Evolutionary conservation across 2,329 filamentous ascomycete genomes (phyloP).

Genomic region (Cladophialophora bantiana): DNA sequence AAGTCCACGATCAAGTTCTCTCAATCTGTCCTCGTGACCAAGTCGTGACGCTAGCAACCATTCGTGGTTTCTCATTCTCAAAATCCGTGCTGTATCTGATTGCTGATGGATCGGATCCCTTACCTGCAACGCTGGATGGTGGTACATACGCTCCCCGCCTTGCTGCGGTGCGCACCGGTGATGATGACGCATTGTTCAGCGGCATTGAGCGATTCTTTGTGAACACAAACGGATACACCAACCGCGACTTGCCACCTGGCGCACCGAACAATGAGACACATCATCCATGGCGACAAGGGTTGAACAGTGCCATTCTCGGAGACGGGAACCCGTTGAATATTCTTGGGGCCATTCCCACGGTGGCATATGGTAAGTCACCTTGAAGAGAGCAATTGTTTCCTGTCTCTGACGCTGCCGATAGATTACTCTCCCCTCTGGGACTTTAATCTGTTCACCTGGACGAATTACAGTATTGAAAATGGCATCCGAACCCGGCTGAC

Average conservation of each 20-base stretch:
- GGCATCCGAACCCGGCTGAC: constrained; percentile 10
- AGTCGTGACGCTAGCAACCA: constrained; percentile 9
- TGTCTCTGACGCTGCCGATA: constrained; percentile 6
- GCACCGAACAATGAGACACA: constrained; percentile 15
- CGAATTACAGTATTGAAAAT: constrained; percentile 11
- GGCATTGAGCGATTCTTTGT: constrained; percentile 13
- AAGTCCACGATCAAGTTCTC: constrained; percentile 10
- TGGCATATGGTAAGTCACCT: constrained; percentile 8
- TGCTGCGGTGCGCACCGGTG: constrained; percentile 1
- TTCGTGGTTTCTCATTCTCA: constrained; percentile 6
- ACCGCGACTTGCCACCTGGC: constrained; percentile 1
- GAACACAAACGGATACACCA: constrained; percentile 10
- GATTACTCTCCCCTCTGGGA: constrained; percentile 11
- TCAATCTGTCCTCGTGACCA: constrained; percentile 10
- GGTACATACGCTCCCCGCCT: constrained; percentile 4
- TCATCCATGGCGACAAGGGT: constrained; percentile 9
- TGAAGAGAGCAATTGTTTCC: constrained; percentile 4
- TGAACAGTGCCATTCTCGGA: constrained; percentile 10
- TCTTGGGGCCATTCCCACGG: constrained; percentile 7
- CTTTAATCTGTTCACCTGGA: constrained; percentile 6
- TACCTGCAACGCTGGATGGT: constrained; percentile 6
- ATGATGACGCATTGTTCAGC: constrained; percentile 7
- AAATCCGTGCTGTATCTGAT: constrained; percentile 12
- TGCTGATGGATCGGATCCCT: constrained; percentile 11
- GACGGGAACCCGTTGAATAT: constrained; percentile 10